phyloP scores from a whole-genome alignment of 208 protist species.

The Leishmania turanica region DNA sequence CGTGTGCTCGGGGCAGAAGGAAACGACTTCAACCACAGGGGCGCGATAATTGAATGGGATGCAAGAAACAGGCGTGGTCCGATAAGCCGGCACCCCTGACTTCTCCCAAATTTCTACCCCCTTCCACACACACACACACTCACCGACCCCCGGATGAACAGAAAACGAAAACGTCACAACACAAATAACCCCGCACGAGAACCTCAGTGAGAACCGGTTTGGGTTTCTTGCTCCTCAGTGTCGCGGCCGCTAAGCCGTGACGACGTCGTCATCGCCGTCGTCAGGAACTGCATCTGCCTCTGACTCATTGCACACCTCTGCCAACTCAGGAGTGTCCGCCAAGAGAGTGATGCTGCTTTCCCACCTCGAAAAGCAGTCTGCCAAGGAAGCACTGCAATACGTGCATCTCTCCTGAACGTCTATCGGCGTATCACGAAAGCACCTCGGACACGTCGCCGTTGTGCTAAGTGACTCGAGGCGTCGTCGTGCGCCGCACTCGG shows the following conservation, averaged over 20 bases:
- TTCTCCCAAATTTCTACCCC: background rate
- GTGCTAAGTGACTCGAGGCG: constrained; percentile 39
- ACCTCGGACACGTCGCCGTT: constrained; percentile 49
- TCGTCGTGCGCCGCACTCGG: constrained; percentile 62
- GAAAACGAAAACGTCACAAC: background rate
- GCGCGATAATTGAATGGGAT: background rate
- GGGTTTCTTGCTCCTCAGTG: background rate
- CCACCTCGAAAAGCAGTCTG: constrained; percentile 2
- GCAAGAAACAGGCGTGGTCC: background rate
- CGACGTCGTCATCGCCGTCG: background rate
- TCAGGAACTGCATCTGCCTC: background rate
- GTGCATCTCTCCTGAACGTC: constrained; percentile 59
- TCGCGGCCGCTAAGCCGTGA: background rate
- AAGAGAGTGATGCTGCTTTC: constrained; percentile 4
- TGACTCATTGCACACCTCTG: background rate
- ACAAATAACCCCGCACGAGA: background rate
- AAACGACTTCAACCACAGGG: background rate
- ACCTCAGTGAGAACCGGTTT: background rate
- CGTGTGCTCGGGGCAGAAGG: background rate
- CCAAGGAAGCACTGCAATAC: constrained; percentile 45
- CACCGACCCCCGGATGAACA: too few relatives aligned
- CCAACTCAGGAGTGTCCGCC: background rate
- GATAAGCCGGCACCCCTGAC: background rate
- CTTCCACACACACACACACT: too few relatives aligned
- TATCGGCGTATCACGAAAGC: constrained; percentile 55